Evolutionary conservation across 176 grass and related monocot species (phyloP).

Genomic region (Ensete ventricosum): DNA sequence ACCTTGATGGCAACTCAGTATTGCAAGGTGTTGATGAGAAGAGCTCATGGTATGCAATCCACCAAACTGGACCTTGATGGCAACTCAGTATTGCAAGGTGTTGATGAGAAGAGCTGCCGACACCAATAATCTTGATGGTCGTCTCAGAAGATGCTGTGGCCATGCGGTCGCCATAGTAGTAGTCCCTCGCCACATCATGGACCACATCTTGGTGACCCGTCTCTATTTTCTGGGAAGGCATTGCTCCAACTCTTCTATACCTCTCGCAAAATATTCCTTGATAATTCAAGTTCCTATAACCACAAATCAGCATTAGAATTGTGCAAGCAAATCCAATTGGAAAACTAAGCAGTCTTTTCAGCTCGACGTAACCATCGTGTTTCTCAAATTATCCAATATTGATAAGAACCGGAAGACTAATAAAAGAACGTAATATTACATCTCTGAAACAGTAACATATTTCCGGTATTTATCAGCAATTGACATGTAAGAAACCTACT

Average conservation of each 20-base stretch:
- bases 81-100: background rate
- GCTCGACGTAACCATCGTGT: background rate
- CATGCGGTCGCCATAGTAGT: background rate
- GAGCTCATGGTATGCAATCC: background rate
- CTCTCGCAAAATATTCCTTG: background rate
- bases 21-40: background rate
- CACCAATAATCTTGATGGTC: conserved; percentile 11
- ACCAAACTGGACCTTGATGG: background rate
- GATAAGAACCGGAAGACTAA: too few relatives aligned
- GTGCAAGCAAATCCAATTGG: background rate
- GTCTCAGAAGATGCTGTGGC: background rate
- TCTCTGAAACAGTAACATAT: too few relatives aligned
- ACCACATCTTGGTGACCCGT: background rate
- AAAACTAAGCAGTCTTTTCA: background rate
- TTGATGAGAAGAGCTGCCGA: background rate
- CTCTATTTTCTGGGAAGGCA: background rate
- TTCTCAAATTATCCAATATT: background rate
- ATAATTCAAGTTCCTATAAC: background rate
- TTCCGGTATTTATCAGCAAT: too few relatives aligned
- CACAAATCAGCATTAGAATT: background rate
- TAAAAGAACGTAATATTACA: too few relatives aligned
- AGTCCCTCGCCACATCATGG: background rate
- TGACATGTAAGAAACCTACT: too few relatives aligned
- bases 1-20: background rate
- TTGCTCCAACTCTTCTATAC: background rate